Percentiles rank a stretch among this genome's conserved stretches.
phyloP scores from a whole-genome alignment of 306 rosid species.

The Castanopsis chinensis region DNA sequence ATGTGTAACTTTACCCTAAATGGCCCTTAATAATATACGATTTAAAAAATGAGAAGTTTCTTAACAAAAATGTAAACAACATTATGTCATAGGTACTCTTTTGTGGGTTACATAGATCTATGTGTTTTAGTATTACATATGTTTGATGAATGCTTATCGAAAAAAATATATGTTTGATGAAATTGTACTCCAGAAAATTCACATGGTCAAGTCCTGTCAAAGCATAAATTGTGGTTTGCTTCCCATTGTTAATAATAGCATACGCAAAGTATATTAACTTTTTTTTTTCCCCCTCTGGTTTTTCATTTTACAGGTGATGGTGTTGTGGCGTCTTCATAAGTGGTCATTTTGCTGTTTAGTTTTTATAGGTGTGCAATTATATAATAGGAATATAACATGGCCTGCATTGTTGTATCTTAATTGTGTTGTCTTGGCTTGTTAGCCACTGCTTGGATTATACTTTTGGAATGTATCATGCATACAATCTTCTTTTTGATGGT shows the following conservation, averaged over 20 bases:
- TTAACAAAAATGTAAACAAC: not conserved
- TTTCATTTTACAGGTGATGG: not conserved
- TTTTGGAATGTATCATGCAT: not conserved
- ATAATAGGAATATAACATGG: not conserved
- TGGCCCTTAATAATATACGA: not conserved
- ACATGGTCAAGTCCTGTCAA: not conserved
- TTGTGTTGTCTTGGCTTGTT: not conserved
- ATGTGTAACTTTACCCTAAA: not conserved
- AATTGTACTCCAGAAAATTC: not conserved
- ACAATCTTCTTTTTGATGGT: not conserved
- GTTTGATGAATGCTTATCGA: too few species aligned
- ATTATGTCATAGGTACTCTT: too few species aligned
- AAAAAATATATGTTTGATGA: too few species aligned
- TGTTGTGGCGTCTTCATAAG: conserved; percentile 13
- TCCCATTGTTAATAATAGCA: not conserved
- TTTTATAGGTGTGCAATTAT: not conserved
- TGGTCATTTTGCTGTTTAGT: not conserved
- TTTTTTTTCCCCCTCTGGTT: not conserved
- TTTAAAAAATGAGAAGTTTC: not conserved
- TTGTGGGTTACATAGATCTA: too few species aligned
- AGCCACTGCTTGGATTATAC: not conserved
- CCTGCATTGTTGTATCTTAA: not conserved
- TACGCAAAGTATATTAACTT: not conserved
- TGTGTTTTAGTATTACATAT: not conserved
- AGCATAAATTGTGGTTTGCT: not conserved